Evolutionary conservation across 106 monocot species (phyloP), one percentile per base, ranked within the genome.

Genomic region (Phalaenopsis aphrodite): DNA sequence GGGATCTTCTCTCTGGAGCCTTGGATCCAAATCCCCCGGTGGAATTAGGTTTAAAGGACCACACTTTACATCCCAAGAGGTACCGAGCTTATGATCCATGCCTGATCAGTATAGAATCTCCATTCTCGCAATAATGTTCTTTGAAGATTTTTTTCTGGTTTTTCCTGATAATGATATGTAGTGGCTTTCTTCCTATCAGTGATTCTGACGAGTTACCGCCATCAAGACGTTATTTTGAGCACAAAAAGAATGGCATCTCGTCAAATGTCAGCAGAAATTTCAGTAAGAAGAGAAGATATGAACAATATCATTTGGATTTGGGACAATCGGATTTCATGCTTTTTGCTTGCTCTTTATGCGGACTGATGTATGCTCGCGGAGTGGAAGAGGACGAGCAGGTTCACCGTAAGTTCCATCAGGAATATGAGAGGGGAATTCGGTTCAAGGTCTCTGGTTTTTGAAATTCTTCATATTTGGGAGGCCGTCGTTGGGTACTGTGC

Each of bases 381-480:
- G 90, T 94, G 10, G 87, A 90, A 39, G 87, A 47, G 15, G 96
- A 96, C 64, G 96, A 96, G 83, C 87, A 94, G 72, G 47, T 87
- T 72, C 96, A 96, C 78, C 88, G 87, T 52, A 39, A 48, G 14
- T 94, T 87, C 73, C 96, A 96, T 79, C 88, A 84, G 78, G 86
- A 87, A 41, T 92, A 90, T 47, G 55, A 78, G n/a, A 86, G 84
- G 45, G 96, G 96, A 18, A 84, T 93, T 64, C 85, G 78, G 45
- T 92, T 96, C 77, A 94, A 92, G 93, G 96, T 94, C 19, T 41
- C 43, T 48, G 3, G 21, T 61, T n/a, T 61, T 56, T 21, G 4
- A 48, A 41, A 24, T 81, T 11, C 23, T 61, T 75, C 56, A 39
- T 17, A 69, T 69, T 39, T 69, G 61, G 19, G 9, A 61, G 8